Evolutionary conservation across 306 rosid genomes (phyloP), one percentile per base, ranked within the genome.

Genomic region (Glycine latifolia): DNA sequence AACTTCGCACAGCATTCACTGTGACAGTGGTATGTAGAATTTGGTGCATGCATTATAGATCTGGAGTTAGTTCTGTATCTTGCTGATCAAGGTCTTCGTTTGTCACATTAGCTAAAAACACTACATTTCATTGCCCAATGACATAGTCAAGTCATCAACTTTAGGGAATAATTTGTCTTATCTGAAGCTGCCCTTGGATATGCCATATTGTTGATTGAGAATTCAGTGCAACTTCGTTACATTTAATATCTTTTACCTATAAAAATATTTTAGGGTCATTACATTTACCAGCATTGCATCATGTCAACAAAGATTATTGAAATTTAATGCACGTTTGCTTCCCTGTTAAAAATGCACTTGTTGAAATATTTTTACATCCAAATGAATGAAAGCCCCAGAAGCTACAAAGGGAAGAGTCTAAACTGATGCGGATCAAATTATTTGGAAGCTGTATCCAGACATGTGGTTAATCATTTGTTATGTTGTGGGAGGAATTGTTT

Each of bases 1-100:
- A 94, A 71, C 94, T 91, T 58, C 55, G 86, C 33, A 94, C 98
- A 4, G 98, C 98, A 4, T 94, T 94, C 86, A 91, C 98, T 3
- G 91, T 94, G 70, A 90, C 98, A 53, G 97, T 94, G 97, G 98
- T 94, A 88, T 63, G 94, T 83, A 81, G 71, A 73, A 73, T 69
- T 74, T 62, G 69, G 35, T 79, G 75, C 71, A 44, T 62, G 63
- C 54, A 67, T 76, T 16, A 55, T 63, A 35, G 14, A 54, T 56
- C 31, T 78, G 71, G 67, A 83, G 16, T 73, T 69, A 35, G 54
- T 74, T 75, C 78, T 88, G 72, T 71, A 46, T 35, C 89, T 87
- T 17, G 77, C 86, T 78, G 44, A 3, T 78, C 46, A 68, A 79
- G 85, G n/a, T 83, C 84, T 71, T 86, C 84, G 65, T 59, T 86